Evolutionary conservation across 192 early-diverging fungal species (phyloP).

Genomic region (Diversispora epigaea): DNA sequence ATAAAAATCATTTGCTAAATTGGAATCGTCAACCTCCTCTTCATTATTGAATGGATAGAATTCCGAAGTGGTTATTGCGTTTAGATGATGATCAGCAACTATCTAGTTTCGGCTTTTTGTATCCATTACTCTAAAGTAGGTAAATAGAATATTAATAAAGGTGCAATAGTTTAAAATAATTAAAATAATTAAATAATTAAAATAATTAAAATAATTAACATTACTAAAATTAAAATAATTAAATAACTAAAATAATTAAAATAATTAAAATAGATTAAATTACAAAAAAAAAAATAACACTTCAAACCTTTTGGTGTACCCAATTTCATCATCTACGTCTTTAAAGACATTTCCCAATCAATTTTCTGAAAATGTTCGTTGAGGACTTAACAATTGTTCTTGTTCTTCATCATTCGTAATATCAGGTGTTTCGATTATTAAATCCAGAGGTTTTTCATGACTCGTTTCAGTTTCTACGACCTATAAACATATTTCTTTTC

Average conservation of each 20-base stretch:
- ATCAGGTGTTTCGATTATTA: conserved; percentile 36
- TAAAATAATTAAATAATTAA: too few species aligned
- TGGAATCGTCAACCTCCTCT: background rate
- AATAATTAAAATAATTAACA: too few species aligned
- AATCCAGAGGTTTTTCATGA: conserved; percentile 23
- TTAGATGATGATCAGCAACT: background rate
- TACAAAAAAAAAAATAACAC: background rate
- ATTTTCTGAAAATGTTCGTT: conserved; percentile 35
- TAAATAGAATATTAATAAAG: background rate
- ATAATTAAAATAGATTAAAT: too few species aligned
- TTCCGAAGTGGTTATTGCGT: conserved; percentile 17
- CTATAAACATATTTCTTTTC: conserved; percentile 47
- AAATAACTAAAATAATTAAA: too few species aligned
- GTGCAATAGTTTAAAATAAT: background rate
- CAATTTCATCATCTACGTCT: conserved; percentile 57
- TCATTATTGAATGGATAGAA: conserved; percentile 1
- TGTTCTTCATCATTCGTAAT: conserved; percentile 47
- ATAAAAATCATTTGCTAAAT: background rate
- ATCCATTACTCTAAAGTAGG: background rate
- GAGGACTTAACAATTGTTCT: conserved; percentile 33
- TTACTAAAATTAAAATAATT: too few species aligned
- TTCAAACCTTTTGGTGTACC: conserved; percentile 40
- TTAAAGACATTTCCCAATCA: conserved; percentile 51
- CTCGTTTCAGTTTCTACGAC: conserved; percentile 38
- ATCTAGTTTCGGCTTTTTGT: background rate